Conservation (phyloP, 331 rosid genomes). For the Acacia pycnantha region DNA sequence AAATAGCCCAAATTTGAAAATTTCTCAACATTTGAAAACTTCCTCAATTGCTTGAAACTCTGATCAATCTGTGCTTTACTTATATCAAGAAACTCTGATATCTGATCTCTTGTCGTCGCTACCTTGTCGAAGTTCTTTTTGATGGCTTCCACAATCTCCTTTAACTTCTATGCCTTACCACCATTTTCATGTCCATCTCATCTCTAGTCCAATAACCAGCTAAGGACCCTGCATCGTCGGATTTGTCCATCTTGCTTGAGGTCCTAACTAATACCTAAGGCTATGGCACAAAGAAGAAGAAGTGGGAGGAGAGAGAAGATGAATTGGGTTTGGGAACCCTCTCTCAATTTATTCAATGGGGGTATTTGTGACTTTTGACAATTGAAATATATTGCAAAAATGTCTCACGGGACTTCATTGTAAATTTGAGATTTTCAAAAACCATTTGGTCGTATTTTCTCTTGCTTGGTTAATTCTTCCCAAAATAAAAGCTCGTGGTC, state of each 20-base stretch:
- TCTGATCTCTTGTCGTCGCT: slow-evolving; percentile 73
- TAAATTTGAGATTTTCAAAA: no score
- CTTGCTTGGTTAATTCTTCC: no score
- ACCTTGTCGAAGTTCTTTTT: slow-evolving; percentile 80
- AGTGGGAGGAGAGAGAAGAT: no score
- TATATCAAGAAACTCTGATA: slow-evolving; percentile 81
- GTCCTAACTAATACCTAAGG: no score
- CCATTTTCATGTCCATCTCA: slow-evolving; percentile 53
- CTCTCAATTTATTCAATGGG: no score
- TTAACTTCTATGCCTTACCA: slow-evolving; percentile 79
- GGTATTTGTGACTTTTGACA: no score
- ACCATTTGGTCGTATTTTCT: no score
- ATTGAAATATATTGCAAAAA: no score
- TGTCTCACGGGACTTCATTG: no score
- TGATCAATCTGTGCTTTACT: slow-evolving; percentile 83
- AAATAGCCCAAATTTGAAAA: neutral
- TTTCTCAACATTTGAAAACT: neutral
- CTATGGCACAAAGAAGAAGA: no score
- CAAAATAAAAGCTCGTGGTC: no score
- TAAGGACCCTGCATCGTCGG: slow-evolving; percentile 46
- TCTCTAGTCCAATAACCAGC: slow-evolving; percentile 44
- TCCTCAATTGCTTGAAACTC: slow-evolving; percentile 73
- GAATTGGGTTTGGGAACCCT: no score
- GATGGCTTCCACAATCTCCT: slow-evolving; percentile 85
- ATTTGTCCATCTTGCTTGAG: neutral